phyloP scores from a whole-genome alignment of 176 grass and related monocot species.

The Rhynchospora tenuis region DNA sequence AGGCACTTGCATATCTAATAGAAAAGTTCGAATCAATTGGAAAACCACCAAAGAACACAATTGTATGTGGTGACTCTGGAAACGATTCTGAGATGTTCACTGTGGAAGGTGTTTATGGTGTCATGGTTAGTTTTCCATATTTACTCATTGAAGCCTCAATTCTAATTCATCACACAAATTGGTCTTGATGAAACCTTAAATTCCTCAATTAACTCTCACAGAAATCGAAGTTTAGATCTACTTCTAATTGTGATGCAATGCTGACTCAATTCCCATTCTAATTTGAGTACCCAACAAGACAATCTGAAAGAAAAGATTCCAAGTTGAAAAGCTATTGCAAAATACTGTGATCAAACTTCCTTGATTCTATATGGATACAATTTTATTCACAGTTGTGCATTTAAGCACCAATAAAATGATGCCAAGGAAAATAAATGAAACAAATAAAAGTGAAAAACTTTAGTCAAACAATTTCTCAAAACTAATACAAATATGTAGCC shows the following conservation, averaged over 20 bases:
- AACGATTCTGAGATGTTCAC: constrained; percentile 87
- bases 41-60: constrained; percentile 59
- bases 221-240: background rate
- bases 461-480: background rate
- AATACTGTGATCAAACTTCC: background rate
- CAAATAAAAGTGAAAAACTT: background rate
- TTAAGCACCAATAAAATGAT: background rate
- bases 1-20: constrained; percentile 76
- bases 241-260: background rate
- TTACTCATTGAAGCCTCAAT: background rate
- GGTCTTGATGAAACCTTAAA: background rate
- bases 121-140: constrained; percentile 56
- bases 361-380: background rate
- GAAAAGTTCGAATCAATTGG: constrained; percentile 45
- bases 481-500: background rate
- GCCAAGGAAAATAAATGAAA: background rate
- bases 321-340: background rate
- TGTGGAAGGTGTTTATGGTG: constrained; percentile 59
- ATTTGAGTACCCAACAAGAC: background rate
- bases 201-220: background rate
- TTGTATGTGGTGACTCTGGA: constrained; percentile 88
- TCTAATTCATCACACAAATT: background rate
- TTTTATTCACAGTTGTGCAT: background rate
- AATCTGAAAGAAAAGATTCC: background rate
- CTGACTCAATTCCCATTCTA: too few relatives aligned